phyloP scores from a whole-genome alignment of 257 asterid species.

The Salvia splendens region DNA sequence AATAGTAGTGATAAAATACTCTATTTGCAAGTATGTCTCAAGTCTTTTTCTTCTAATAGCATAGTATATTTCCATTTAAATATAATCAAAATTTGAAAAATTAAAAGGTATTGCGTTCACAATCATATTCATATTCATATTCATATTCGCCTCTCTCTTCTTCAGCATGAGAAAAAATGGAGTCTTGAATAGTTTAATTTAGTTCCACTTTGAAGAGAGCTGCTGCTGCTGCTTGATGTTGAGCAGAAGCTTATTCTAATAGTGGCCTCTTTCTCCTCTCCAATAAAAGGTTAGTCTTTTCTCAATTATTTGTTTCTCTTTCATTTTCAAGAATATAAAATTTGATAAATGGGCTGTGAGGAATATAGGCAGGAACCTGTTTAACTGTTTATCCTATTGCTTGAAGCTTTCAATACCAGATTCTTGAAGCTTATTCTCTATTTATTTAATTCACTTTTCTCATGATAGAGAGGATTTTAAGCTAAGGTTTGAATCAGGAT shows the following conservation, averaged over 20 bases:
- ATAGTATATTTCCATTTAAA: conserved; percentile 39
- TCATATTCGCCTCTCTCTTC: conserved; percentile 28
- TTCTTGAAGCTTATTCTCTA: background rate
- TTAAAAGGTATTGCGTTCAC: conserved; percentile 49
- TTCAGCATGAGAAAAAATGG: conserved; percentile 39
- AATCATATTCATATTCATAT: conserved; percentile 46
- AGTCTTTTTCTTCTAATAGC: background rate
- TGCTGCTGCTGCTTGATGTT: conserved; percentile 32
- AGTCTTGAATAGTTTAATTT: conserved; percentile 35
- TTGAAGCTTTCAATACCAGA: background rate
- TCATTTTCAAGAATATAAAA: conserved; percentile 26
- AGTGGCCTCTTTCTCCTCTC: conserved; percentile 34
- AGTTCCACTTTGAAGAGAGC: conserved; percentile 15
- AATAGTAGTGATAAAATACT: conserved; percentile 1
- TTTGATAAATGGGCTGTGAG: conserved; percentile 8
- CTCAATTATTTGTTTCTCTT: background rate
- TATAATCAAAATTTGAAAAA: conserved; percentile 35
- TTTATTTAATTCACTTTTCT: conserved; percentile 1
- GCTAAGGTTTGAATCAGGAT: conserved; percentile 13
- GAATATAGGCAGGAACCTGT: conserved; percentile 22
- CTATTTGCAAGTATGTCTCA: conserved; percentile 11
- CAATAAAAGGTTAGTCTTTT: conserved; percentile 38
- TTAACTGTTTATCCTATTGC: conserved; percentile 13
- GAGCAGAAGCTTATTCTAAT: conserved; percentile 29
- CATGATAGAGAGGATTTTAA: conserved; percentile 12